phyloP scores from a whole-genome alignment of 768 basidiomycete genomes.

The Tylopilus subfusipes region DNA sequence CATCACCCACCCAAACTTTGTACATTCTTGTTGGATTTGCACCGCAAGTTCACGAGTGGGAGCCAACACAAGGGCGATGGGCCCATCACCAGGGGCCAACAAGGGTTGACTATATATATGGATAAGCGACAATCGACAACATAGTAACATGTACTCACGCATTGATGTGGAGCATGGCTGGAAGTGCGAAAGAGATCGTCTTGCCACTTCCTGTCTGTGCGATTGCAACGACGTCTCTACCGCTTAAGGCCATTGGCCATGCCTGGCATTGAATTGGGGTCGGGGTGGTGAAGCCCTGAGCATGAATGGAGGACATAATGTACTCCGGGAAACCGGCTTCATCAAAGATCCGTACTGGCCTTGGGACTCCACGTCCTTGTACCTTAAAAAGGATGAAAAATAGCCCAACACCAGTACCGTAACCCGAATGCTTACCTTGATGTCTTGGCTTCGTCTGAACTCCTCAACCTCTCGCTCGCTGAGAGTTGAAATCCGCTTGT shows the following conservation, averaged over 20 bases:
- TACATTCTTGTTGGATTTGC: slow-evolving; percentile 98
- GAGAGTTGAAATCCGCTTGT: slow-evolving; percentile 74
- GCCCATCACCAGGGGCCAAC: slow-evolving; percentile 90
- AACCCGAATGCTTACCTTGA: slow-evolving; percentile 54
- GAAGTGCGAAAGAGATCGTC: slow-evolving; percentile 97
- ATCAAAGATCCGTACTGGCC: slow-evolving; percentile 89
- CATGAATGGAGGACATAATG: slow-evolving; percentile 87
- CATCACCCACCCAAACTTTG: slow-evolving; percentile 85
- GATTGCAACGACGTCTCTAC: slow-evolving; percentile 92
- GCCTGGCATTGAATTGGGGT: slow-evolving; percentile 98
- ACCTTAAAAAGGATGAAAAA: slow-evolving; percentile 45
- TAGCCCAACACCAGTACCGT: background rate
- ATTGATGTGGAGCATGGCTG: slow-evolving; percentile 99
- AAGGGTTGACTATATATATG: slow-evolving; percentile 76
- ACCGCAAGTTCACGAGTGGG: slow-evolving; percentile 98
- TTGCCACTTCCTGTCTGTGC: slow-evolving; percentile 99
- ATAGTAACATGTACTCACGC: slow-evolving; percentile 54
- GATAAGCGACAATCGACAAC: background rate
- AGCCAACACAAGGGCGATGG: slow-evolving; percentile 93
- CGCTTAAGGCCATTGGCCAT: slow-evolving; percentile 98
- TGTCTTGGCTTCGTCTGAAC: slow-evolving; percentile 80
- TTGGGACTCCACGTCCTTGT: slow-evolving; percentile 83
- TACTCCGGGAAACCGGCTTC: slow-evolving; percentile 97
- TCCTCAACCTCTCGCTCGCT: slow-evolving; percentile 86
- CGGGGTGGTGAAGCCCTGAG: slow-evolving; percentile 87